A percentile compares a stretch with the other conserved stretches of the same genome.
These are phyloP conservation scores for Gremmenia infestans DNA, from an alignment of 2,329 filamentous ascomycete genomes.

Conservation along the genomic window DNA sequence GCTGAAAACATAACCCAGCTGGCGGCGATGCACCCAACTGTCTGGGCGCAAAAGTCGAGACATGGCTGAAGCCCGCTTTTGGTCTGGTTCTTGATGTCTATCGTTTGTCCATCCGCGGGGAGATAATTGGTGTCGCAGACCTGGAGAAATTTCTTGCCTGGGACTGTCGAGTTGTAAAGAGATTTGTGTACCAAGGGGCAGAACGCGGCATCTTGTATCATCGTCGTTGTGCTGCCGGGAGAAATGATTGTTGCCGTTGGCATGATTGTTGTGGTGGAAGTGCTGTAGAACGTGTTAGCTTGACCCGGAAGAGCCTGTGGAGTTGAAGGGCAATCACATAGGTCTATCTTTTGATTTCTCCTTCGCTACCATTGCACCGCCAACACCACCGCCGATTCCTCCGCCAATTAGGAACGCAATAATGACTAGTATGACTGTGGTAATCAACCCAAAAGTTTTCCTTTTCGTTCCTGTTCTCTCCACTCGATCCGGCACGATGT, in stretches of 20 bases:
- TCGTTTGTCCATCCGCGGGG: conserved; percentile 7
- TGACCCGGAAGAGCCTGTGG: not conserved
- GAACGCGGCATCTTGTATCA: conserved; percentile 15
- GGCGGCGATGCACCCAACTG: conserved; percentile 16
- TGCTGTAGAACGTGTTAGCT: not conserved
- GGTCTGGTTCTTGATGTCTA: conserved; percentile 15
- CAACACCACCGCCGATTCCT: conserved; percentile 16
- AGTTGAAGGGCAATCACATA: conserved; percentile 1
- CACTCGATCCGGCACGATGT: not conserved
- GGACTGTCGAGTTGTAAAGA: conserved; percentile 12
- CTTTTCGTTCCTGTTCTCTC: not conserved
- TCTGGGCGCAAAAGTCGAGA: conserved; percentile 14
- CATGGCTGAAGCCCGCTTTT: conserved; percentile 11
- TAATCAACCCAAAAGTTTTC: conserved; percentile 3
- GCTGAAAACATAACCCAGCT: conserved; percentile 23
- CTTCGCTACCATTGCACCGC: conserved; percentile 8
- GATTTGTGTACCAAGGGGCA: conserved; percentile 17
- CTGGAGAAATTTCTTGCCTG: conserved; percentile 13
- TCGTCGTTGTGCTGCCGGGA: conserved; percentile 3
- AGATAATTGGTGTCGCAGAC: conserved; percentile 13
- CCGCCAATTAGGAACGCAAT: conserved; percentile 15
- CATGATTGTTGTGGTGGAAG: not conserved
- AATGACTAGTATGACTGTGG: conserved; percentile 7
- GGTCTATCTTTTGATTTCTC: conserved; percentile 9
- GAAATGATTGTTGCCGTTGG: conserved; percentile 5